phyloP scores from a whole-genome alignment of 768 basidiomycete genomes.

The Mycena galericulata region DNA sequence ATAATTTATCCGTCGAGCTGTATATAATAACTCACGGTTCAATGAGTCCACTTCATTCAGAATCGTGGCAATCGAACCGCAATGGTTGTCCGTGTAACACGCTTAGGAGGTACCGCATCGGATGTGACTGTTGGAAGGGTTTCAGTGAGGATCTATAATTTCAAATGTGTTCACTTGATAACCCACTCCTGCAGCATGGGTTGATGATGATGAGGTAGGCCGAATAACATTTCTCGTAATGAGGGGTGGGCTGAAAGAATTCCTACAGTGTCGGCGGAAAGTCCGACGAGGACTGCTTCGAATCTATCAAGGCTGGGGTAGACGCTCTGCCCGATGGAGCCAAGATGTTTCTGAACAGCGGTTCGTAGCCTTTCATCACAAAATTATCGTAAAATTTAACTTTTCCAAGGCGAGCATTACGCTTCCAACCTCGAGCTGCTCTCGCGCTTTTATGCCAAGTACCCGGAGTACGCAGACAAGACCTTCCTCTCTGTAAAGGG shows the following conservation, averaged over 20 bases:
- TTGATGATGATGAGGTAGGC: conserved; percentile 52
- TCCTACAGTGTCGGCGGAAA: conserved; percentile 40
- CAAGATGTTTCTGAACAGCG: conserved; percentile 62
- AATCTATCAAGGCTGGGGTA: conserved; percentile 67
- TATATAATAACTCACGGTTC: too few relatives aligned
- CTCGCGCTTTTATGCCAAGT: conserved; percentile 59
- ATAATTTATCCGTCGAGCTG: too few relatives aligned
- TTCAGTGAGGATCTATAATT: too few relatives aligned
- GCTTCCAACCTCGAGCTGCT: conserved; percentile 55
- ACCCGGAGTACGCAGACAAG: conserved; percentile 49
- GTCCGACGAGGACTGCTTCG: conserved; percentile 71
- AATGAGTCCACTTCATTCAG: too few relatives aligned
- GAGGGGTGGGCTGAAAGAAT: too few relatives aligned
- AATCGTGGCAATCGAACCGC: too few relatives aligned
- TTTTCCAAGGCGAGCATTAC: conserved; percentile 22
- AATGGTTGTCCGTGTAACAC: too few relatives aligned
- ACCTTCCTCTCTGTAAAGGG: conserved; percentile 52
- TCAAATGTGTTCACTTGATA: too few relatives aligned
- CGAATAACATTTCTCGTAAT: conserved; percentile 35
- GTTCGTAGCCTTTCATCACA: conserved; percentile 25
- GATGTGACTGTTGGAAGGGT: too few relatives aligned
- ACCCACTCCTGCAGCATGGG: conserved; percentile 27
- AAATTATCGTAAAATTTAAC: too few relatives aligned
- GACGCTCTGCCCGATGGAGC: conserved; percentile 55
- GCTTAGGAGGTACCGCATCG: too few relatives aligned